Base-by-base conservation (phyloP, 805 yeast genomes). In the Cyberlindnera maritima region DNA sequence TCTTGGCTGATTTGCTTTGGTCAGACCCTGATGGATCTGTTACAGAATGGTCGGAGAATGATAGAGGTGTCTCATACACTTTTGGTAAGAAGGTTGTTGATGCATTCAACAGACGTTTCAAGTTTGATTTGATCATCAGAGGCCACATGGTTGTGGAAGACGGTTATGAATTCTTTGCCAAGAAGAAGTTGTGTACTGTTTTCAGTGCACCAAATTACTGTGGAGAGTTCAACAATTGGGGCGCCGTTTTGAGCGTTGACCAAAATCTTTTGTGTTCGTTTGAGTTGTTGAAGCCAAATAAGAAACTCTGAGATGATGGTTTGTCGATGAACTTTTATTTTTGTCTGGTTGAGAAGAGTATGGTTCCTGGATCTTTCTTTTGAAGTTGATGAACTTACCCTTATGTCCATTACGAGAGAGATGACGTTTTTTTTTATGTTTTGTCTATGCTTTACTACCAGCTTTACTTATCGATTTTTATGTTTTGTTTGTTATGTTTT, bases 181-280 rank as follows among this genome's bases (percentile, higher is more conserved):
- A 80, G 59, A 70, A 88, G 57, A 81, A 81, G 61, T 69, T 87
- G 47, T 94, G 87, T 1, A 87, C 95, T 0, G 81, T 87, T 1
- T 87, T 87, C 58, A 78, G 83, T 50, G 95, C 94, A 4, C 95
- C 95, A 3, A 87, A 87, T 61, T 87, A 87, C 59, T 65, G 76
- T 59, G 76, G 76, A 28, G 76, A 72, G 46, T 72, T 72, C 49
- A 73, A 90, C 63, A 89, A 89, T 61, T 89, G 96, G 96, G 97
- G 97, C 26, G 99, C 99, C 1, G 97, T 92, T 4, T 90, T 94
- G 97, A 85, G 96, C 57, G 98, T 94, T 15, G 81, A 88, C 54
- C 95, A 88, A 52, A 97, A 92, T 59, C 74, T 94, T 54, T 71
- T 94, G 50, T 94, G 99, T 65, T 85, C 94, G 49, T 94, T 94